Conservation (phyloP, 108 stramenopile species). For the Chaetoceros tenuissimus region DNA sequence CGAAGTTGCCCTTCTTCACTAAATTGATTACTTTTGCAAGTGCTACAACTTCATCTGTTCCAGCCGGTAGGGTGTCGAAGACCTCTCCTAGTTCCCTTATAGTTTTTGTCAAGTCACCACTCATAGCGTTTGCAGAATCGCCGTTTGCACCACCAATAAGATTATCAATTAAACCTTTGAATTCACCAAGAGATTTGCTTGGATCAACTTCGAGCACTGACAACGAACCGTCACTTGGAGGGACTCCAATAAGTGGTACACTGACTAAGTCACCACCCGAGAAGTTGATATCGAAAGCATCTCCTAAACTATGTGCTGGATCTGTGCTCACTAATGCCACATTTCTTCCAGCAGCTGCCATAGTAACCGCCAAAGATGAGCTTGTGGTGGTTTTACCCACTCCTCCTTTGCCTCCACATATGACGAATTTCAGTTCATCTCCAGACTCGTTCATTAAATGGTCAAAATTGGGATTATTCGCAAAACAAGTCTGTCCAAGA, state of each 20-base stretch:
- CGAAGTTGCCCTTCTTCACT: conserved; percentile 74
- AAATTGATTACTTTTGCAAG: conserved; percentile 84
- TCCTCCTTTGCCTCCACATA: conserved; percentile 88
- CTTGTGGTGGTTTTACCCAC: conserved; percentile 87
- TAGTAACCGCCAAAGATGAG: conserved; percentile 74
- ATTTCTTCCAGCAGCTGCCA: conserved; percentile 80
- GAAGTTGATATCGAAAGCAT: conserved; percentile 80
- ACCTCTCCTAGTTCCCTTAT: conserved; percentile 66
- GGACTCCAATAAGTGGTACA: conserved; percentile 65
- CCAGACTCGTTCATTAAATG: conserved; percentile 40
- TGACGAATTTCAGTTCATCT: conserved; percentile 54
- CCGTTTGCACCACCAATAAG: conserved; percentile 44
- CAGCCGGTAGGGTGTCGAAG: conserved; percentile 84
- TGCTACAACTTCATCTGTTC: conserved; percentile 91
- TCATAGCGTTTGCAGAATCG: conserved; percentile 9
- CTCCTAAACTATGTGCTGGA: conserved; percentile 94
- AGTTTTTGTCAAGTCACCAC: conserved; percentile 39
- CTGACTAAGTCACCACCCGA: conserved; percentile 54
- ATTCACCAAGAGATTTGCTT: conserved; percentile 50
- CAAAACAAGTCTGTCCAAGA: conserved; percentile 47
- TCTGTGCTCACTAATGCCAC: conserved; percentile 90
- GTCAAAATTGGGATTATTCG: conserved; percentile 40
- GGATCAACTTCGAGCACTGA: conserved; percentile 85
- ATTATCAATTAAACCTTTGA: conserved; percentile 65
- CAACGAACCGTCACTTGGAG: conserved; percentile 60